Evolutionary conservation across 306 rosid species (phyloP).

Genomic region (Trifolium fragiferum): DNA sequence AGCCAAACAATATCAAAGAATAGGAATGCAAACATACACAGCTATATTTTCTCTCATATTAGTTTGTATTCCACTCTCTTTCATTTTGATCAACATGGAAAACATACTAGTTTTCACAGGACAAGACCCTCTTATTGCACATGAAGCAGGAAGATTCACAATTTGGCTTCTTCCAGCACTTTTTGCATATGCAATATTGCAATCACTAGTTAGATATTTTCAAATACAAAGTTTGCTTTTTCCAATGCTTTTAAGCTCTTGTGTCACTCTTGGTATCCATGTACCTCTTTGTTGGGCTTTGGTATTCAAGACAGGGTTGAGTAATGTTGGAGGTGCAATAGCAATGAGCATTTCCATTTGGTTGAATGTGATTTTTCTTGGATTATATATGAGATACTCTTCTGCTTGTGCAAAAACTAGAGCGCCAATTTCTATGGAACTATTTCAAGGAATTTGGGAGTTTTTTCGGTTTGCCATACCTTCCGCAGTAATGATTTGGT

Average conservation of each 20-base stretch:
- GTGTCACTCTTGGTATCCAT: constrained; percentile 52
- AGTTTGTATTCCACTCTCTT: constrained; percentile 62
- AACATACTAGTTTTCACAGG: constrained; percentile 61
- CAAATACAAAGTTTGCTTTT: constrained; percentile 68
- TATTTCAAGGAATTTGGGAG: constrained; percentile 59
- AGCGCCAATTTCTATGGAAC: constrained; percentile 57
- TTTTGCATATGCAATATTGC: constrained; percentile 66
- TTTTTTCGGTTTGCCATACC: constrained; percentile 73
- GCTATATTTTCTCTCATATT: constrained; percentile 62
- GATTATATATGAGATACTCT: constrained; percentile 61
- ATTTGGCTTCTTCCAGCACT: constrained; percentile 76
- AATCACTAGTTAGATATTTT: constrained; percentile 64
- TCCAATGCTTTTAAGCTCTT: constrained; percentile 70
- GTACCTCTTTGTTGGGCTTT: constrained; percentile 75
- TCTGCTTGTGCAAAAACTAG: constrained; percentile 58
- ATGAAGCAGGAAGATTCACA: constrained; percentile 65
- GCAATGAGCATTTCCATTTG: constrained; percentile 71
- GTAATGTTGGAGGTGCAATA: constrained; percentile 72
- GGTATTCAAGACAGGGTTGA: constrained; percentile 65
- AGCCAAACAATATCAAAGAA: constrained; percentile 59
- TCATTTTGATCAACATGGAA: constrained; percentile 68
- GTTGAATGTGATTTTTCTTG: constrained; percentile 65
- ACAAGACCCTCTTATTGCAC: constrained; percentile 79
- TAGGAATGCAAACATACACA: constrained; percentile 63
- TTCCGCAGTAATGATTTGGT: constrained; percentile 84